Evolutionary conservation across 2,329 filamentous ascomycete species (phyloP).

Genomic region (Talaromyces rugulosus): DNA sequence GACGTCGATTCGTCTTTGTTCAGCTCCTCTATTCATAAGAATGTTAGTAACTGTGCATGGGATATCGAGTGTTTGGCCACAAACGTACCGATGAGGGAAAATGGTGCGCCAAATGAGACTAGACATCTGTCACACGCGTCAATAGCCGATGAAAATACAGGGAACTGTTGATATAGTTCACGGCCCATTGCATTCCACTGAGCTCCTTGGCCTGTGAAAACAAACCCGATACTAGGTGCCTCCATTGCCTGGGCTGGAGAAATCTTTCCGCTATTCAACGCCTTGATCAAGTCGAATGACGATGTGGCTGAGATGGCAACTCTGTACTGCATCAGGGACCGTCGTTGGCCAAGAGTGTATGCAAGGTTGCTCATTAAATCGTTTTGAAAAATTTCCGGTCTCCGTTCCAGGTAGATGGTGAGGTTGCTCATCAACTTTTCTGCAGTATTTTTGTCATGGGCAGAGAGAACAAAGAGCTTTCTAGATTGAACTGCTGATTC

Average conservation of each 20-base stretch:
- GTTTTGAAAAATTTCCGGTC: not conserved
- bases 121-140: conserved; percentile 3
- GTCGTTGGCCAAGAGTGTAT: conserved; percentile 4
- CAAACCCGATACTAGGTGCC: conserved; percentile 17
- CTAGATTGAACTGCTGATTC: not conserved
- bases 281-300: not conserved
- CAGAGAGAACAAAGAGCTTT: not conserved
- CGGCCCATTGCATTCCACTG: conserved; percentile 28
- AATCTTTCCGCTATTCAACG: not conserved
- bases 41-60: not conserved
- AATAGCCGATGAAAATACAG: conserved; percentile 10
- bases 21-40: conserved; percentile 15
- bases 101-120: not conserved
- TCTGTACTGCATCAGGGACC: not conserved
- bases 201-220: conserved; percentile 36
- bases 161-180: conserved; percentile 12
- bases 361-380: conserved; percentile 3
- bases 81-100: not conserved
- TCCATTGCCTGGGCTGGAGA: not conserved
- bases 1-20: conserved; percentile 8
- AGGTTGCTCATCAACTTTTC: not conserved
- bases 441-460: not conserved
- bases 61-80: conserved; percentile 5
- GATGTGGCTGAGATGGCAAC: not conserved
- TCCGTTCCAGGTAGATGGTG: not conserved